Conservation (phyloP, 73 alveolate genomes). For the Breviolum minutum region DNA sequence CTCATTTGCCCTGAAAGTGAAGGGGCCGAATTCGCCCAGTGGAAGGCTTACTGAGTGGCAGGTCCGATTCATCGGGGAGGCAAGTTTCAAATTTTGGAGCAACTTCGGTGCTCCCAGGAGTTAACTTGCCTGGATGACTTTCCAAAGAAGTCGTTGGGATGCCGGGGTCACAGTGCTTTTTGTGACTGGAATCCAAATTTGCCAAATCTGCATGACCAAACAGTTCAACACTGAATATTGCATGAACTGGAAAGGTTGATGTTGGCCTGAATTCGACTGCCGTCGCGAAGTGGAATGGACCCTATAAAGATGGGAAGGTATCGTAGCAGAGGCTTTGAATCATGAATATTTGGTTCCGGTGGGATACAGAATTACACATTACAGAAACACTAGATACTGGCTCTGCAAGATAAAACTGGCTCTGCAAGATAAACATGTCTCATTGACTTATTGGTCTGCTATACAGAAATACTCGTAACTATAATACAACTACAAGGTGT, state of each 20-base stretch:
- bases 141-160: background rate
- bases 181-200: background rate
- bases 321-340: too few relatives aligned
- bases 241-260: background rate
- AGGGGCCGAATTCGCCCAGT: conserved; percentile 12
- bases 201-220: background rate
- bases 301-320: background rate
- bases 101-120: background rate
- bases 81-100: background rate
- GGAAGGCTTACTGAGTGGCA: conserved; percentile 18
- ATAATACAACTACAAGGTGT: too few relatives aligned
- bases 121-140: background rate
- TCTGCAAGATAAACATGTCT: too few relatives aligned
- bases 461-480: too few relatives aligned
- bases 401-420: too few relatives aligned
- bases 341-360: too few relatives aligned
- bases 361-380: too few relatives aligned
- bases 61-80: background rate
- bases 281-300: conserved; percentile 10
- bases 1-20: background rate
- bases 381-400: too few relatives aligned
- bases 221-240: background rate
- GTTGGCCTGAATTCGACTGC: conserved; percentile 6
- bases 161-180: conserved; percentile 51
- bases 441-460: too few relatives aligned